These are phyloP conservation scores for Pseudogymnoascus sp. DNA, from an alignment of 2,329 filamentous ascomycete species.

Conservation along the genomic window DNA sequence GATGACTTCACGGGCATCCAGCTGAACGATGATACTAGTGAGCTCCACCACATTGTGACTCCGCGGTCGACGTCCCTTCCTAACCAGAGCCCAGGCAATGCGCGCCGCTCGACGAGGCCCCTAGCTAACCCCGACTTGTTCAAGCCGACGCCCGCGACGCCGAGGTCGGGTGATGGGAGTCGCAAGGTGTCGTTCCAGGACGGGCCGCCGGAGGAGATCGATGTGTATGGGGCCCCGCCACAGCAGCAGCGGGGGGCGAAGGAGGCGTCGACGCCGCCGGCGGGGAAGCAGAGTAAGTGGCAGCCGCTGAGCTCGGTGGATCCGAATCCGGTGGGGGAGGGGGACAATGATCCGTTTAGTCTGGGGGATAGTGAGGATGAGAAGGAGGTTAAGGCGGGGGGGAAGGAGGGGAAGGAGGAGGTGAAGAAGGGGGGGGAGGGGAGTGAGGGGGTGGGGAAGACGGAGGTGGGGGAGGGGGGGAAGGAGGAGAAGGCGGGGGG, in stretches of 20 bases:
- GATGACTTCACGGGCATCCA: constrained; percentile 78
- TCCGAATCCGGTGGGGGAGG: constrained; percentile 72
- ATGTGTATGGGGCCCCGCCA: constrained; percentile 62
- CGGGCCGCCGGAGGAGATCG: constrained; percentile 63
- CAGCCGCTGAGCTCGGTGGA: constrained; percentile 83
- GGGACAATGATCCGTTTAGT: constrained; percentile 92
- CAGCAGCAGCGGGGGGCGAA: constrained; percentile 36
- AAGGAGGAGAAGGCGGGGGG: constrained; percentile 31
- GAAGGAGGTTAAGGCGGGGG: constrained; percentile 56
- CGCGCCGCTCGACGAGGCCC: constrained; percentile 52
- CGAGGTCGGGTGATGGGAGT: constrained; percentile 35
- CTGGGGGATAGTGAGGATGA: constrained; percentile 94
- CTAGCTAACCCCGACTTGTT: constrained; percentile 73
- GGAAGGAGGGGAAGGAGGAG: constrained; percentile 48
- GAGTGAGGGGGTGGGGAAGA: constrained; percentile 50
- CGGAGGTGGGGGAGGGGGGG: constrained; percentile 46
- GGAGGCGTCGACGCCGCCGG: constrained; percentile 36
- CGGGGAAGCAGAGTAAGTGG: constrained; percentile 84
- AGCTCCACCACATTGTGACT: constrained; percentile 36
- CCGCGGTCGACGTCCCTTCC: constrained; percentile 35
- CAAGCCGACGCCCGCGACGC: constrained; percentile 48
- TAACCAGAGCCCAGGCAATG: constrained; percentile 38
- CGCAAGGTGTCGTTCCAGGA: constrained; percentile 48
- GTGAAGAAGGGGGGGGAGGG: constrained; percentile 19
- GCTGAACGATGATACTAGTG: constrained; percentile 57